Evolutionary conservation across 2,329 filamentous ascomycete species (phyloP), one percentile per base, ranked within the genome.

Genomic region (Beauveria caledonica): DNA sequence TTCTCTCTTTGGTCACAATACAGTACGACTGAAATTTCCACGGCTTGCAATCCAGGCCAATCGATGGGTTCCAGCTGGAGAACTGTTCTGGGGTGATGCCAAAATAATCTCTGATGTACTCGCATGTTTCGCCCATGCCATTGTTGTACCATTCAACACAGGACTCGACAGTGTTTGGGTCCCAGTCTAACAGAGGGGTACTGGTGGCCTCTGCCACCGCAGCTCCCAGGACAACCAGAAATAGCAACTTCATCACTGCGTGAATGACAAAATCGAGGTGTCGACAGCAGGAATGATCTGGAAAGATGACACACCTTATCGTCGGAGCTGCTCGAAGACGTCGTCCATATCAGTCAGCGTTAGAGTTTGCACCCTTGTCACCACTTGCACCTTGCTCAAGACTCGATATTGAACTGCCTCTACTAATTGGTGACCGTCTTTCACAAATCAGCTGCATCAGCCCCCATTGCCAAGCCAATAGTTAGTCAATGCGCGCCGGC

Each of bases 1-100:
- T 11, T 27, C 58, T 19, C 55, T 49, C 50, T 27, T 58, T 58
- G 21, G 63, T 65, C 48, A 62, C 50, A 45, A 65, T 57, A 49
- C 64, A 67, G 61, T 66, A 66, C 23, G 64, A 66, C 27, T 17
- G 59, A 23, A 13, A 39, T 6, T 23, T 3, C 65, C 63, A 66
- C 11, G 50, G 58, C 29, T 42, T 45, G 58, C 64, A 66, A 36
- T 65, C 64, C 50, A 64, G 50, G 23, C 62, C 56, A 39, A 66
- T 53, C 13, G 63, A 64, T 2, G 65, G 64, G 49, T 66, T 66
- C 64, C 62, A 65, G 10, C 48, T 29, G 15, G 27, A 8, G 19
- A 64, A 62, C 49, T 62, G 21, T 15, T 57, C 61, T 15, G 63
- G 63, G 10, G 42, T 60, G 54, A 61, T 62, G 51, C 25, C 29